Evolutionary conservation across 352 stramenopile genomes (phyloP).

Genomic region (Phytophthora pini): DNA sequence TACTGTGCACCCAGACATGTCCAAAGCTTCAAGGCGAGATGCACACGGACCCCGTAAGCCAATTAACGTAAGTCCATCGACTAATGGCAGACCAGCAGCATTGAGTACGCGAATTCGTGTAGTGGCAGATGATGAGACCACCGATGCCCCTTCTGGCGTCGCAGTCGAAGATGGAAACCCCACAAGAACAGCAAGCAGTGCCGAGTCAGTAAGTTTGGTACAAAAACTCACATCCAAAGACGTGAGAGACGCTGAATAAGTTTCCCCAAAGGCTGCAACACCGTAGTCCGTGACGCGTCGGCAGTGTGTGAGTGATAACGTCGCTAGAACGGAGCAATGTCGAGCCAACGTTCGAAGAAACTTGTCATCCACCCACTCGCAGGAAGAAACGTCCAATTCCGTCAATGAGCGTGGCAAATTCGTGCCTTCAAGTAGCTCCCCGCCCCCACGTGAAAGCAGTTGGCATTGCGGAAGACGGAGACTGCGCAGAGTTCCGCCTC

Average conservation of each 20-base stretch:
- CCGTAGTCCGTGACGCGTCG: slow-evolving; percentile 74
- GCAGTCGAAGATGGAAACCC: slow-evolving; percentile 21
- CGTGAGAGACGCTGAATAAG: slow-evolving; percentile 38
- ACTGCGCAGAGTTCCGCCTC: slow-evolving; percentile 20
- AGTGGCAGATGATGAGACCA: slow-evolving; percentile 14
- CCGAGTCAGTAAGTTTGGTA: slow-evolving; percentile 63
- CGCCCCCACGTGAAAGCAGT: slow-evolving; percentile 32
- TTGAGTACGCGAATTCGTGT: slow-evolving; percentile 45
- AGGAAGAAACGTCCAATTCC: slow-evolving; percentile 65
- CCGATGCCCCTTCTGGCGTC: slow-evolving; percentile 7
- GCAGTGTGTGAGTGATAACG: slow-evolving; percentile 54
- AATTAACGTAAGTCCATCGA: slow-evolving; percentile 70
- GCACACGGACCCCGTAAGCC: slow-evolving; percentile 40
- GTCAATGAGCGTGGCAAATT: slow-evolving; percentile 37
- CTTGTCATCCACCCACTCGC: slow-evolving; percentile 72
- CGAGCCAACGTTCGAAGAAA: slow-evolving; percentile 48
- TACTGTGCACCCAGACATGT: slow-evolving; percentile 32
- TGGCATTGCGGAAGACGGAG: slow-evolving; percentile 36
- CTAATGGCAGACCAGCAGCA: slow-evolving; percentile 46
- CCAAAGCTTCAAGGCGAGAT: slow-evolving; percentile 32
- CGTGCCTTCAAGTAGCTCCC: slow-evolving; percentile 19
- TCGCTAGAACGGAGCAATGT: slow-evolving; percentile 43
- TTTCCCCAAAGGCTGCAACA: slow-evolving; percentile 63
- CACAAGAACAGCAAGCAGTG: slow-evolving; percentile 60
- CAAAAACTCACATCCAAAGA: slow-evolving; percentile 66